These are phyloP conservation scores for Carpinus fangiana DNA, from an alignment of 306 rosid genomes.

Conservation along the genomic window DNA sequence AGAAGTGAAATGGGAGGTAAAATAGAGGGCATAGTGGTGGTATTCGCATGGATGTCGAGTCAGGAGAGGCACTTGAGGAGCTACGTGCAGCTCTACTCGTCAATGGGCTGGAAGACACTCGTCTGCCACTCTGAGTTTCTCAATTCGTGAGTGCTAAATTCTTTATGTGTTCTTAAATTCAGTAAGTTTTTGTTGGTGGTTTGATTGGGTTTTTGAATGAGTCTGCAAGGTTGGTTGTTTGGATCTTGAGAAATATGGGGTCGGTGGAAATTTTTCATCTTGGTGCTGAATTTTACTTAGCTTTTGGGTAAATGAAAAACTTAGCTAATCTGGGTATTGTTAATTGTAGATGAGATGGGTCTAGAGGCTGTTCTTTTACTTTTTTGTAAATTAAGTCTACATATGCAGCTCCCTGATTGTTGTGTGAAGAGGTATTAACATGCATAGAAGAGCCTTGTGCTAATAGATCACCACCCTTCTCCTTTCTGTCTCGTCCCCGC, in stretches of 20 bases:
- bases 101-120: conserved; percentile 80
- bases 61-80: conserved; percentile 68
- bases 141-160: conserved; percentile 61
- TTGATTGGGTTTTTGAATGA: conserved; percentile 2
- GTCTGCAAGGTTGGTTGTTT: neutral
- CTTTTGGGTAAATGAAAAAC: neutral
- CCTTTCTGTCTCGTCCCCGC: too few relatives aligned
- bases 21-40: conserved; percentile 72
- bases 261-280: neutral
- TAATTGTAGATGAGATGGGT: neutral
- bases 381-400: too few relatives aligned
- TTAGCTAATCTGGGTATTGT: neutral
- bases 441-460: too few relatives aligned
- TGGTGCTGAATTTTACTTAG: neutral
- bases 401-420: too few relatives aligned
- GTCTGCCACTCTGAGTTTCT: conserved; percentile 82
- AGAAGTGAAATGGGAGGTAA: conserved; percentile 52
- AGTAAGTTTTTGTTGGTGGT: neutral
- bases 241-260: neutral
- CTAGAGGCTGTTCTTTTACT: neutral
- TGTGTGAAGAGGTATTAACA: too few relatives aligned
- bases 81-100: conserved; percentile 72
- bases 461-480: too few relatives aligned
- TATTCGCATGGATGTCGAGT: conserved; percentile 92
- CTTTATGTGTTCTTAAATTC: neutral